Percentiles rank a stretch among this genome's conserved stretches.
These are phyloP conservation scores for Lipomyces yamadae DNA, from an alignment of 805 yeast genomes.

Conservation along the genomic window DNA sequence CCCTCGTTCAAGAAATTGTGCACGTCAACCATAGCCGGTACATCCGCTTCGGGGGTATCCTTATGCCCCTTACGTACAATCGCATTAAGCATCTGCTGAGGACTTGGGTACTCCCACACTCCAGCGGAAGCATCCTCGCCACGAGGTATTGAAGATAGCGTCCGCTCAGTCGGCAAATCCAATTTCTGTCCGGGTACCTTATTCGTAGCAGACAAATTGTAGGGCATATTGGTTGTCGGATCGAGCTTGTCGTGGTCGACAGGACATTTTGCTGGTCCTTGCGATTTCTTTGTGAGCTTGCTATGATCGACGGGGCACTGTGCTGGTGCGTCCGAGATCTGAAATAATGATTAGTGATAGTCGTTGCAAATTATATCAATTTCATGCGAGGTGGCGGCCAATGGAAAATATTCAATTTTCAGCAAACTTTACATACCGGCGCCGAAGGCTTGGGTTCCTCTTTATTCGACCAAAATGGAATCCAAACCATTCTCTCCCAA, in stretches of 20 bases:
- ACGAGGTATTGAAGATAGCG: constrained; percentile 83
- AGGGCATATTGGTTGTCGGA: constrained; percentile 44
- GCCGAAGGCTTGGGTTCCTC: constrained; percentile 2
- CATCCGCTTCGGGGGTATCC: constrained; percentile 92
- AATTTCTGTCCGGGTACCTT: constrained; percentile 87
- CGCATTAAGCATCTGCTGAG: constrained; percentile 98
- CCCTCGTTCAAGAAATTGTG: constrained; percentile 97
- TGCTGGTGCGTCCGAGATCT: constrained; percentile 26
- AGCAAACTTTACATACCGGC: constrained; percentile 5
- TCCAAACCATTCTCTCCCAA: constrained; percentile 33
- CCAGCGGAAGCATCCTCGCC: constrained; percentile 70
- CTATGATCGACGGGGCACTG: constrained; percentile 53
- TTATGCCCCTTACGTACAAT: constrained; percentile 93
- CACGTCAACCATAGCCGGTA: constrained; percentile 94
- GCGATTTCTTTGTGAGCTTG: constrained; percentile 28
- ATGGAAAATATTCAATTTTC: background rate
- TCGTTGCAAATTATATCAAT: background rate
- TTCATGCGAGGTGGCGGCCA: background rate
- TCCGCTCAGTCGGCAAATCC: constrained; percentile 79
- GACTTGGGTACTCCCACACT: constrained; percentile 98
- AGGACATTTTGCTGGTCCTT: constrained; percentile 46
- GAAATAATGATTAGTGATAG: background rate
- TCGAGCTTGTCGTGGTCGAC: constrained; percentile 45
- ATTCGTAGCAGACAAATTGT: constrained; percentile 58
- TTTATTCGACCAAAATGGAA: constrained; percentile 33